Base-by-base conservation (phyloP, 345 rosid genomes). In the Trapa incisa region DNA sequence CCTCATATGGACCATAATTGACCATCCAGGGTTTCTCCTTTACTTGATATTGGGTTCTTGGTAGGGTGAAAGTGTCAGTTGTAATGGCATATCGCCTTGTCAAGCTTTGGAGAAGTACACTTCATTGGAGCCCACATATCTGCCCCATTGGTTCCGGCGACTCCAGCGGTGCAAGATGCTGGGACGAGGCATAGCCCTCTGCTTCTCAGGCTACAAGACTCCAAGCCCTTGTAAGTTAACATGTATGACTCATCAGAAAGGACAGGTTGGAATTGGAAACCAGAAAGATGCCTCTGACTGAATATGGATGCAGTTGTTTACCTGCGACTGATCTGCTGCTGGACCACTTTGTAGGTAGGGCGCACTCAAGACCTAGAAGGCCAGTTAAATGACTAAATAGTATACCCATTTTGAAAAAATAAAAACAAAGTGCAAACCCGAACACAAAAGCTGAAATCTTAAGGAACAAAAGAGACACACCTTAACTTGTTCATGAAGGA, bases 401-500 rank as follows among this genome's bases (percentile, higher is more conserved):
- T 33, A 53, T 10, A 53, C 56, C 56, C 56, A 50, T 50, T 50
- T 14, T 14, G 2, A 15, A 22, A 22, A 22, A 22, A 22, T 22
- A 22, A 22, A 50, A 14, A 50, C n/a, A 50, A 16, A 50, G 15
- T 4, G 33, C 4, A 17, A n/a, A 3, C 54, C 54, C 13, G 13
- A 61, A 61, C 39, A 0, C 6, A 8, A 8, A 41, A 41, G 43
- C 43, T 8, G 7, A 3, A 22, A 22, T 22, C 29, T 22, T 22
- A 22, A 22, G 29, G 29, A 22, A 22, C 29, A 22, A 22, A 22
- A 69, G 32, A 56, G 60, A 62, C 87, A 45, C 65, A 94, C 99
- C 96, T 91, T 86, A 57, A 94, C 95, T 89, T 94, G 99, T 66
- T 94, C 97, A 2, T 94, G 99, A 65, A 91, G 95, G 79, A 94